phyloP scores from a whole-genome alignment of 371 early-diverging fungal species.

The Phascolomyces articulosus region DNA sequence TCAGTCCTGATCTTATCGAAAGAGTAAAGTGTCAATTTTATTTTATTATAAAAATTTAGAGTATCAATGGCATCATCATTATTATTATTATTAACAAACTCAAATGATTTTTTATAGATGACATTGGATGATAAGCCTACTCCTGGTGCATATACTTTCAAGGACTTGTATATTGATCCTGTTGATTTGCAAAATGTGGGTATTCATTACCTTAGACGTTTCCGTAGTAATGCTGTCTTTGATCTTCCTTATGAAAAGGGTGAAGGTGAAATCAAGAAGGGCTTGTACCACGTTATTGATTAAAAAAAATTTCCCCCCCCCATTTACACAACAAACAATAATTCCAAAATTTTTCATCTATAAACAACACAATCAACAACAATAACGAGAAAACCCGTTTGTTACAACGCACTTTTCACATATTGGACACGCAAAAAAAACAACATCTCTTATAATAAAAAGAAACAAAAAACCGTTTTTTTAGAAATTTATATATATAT shows the following conservation, averaged over 20 bases:
- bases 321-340: too few species aligned
- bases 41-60: not conserved
- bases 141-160: conserved; percentile 76
- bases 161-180: conserved; percentile 86
- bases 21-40: conserved; percentile 31
- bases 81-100: not conserved
- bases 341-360: not conserved
- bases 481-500: too few species aligned
- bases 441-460: too few species aligned
- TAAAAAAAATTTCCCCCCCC: conserved; percentile 30
- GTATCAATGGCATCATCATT: too few species aligned
- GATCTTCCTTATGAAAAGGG: conserved; percentile 68
- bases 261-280: conserved; percentile 60
- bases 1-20: conserved; percentile 55
- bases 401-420: too few species aligned
- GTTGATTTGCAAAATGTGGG: conserved; percentile 77
- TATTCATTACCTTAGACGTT: conserved; percentile 82
- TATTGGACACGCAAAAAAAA: too few species aligned
- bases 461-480: too few species aligned
- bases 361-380: not conserved
- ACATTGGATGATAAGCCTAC: conserved; percentile 76
- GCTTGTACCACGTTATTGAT: conserved; percentile 64
- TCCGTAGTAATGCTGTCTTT: conserved; percentile 72
- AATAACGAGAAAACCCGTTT: too few species aligned
- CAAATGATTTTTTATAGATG: conserved; percentile 45